Percentiles rank a stretch among this genome's conserved stretches.
Conservation (phyloP, 2,329 filamentous ascomycete genomes). For the Orbilia blumenaviensis region DNA sequence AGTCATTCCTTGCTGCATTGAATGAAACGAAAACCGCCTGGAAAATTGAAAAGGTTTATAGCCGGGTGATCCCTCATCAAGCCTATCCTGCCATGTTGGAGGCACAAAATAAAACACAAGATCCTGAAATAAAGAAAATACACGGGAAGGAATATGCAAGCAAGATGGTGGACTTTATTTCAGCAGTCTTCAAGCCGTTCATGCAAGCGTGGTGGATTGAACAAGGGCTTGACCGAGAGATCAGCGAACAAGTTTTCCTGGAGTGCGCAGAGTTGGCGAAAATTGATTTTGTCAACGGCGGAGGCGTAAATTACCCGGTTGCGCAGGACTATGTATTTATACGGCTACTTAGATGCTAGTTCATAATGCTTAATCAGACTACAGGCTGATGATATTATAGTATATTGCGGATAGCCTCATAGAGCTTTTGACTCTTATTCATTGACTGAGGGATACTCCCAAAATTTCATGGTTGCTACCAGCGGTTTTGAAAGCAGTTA, state of each 20-base stretch:
- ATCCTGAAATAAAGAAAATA: neutral
- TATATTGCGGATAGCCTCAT: too few relatives aligned
- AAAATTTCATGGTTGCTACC: too few relatives aligned
- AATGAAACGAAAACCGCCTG: neutral
- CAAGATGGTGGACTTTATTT: constrained; percentile 4
- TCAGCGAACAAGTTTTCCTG: constrained; percentile 1
- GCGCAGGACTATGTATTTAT: constrained; percentile 28
- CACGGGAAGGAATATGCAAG: constrained; percentile 1
- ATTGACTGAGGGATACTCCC: too few relatives aligned
- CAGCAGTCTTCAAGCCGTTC: constrained; percentile 28
- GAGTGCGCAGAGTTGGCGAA: constrained; percentile 13
- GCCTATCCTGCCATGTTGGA: constrained; percentile 18
- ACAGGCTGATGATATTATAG: too few relatives aligned
- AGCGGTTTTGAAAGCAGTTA: too few relatives aligned
- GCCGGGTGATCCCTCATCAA: constrained; percentile 7
- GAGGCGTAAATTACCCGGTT: neutral
- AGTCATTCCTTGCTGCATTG: neutral
- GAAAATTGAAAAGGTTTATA: constrained; percentile 14
- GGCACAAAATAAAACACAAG: neutral
- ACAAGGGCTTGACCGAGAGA: neutral
- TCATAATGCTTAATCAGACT: too few relatives aligned
- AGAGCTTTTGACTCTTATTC: too few relatives aligned
- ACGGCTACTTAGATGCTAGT: neutral
- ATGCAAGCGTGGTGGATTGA: constrained; percentile 22
- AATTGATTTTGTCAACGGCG: constrained; percentile 2